Evolutionary conservation across 2,329 filamentous ascomycete genomes (phyloP).

Genomic region (Fusarium tanahbumbuense): DNA sequence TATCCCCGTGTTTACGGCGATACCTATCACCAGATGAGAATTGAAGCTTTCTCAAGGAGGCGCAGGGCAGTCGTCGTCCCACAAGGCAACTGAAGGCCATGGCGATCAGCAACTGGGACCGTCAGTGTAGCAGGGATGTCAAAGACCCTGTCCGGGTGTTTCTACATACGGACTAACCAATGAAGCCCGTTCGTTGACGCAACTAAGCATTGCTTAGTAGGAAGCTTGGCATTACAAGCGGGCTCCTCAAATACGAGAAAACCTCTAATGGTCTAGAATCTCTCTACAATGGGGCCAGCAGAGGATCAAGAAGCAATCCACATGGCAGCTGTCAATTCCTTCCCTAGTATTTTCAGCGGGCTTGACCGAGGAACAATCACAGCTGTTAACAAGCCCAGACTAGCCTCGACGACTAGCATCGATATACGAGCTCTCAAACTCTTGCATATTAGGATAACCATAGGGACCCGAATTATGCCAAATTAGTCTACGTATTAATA

Average conservation of each 20-base stretch:
- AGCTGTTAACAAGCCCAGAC: background rate
- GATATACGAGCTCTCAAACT: conserved; percentile 13
- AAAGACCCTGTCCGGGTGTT: conserved; percentile 21
- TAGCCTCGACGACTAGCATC: background rate
- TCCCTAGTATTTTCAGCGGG: background rate
- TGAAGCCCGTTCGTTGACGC: conserved; percentile 1
- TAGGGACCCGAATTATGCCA: conserved; percentile 5
- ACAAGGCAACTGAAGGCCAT: conserved; percentile 21
- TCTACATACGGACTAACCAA: conserved; percentile 28
- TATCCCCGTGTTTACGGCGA: background rate
- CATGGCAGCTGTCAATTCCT: conserved; percentile 18
- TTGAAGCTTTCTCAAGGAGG: conserved; percentile 19
- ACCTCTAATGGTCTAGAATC: conserved; percentile 25
- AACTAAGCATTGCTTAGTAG: conserved; percentile 14
- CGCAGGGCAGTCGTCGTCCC: conserved; percentile 11
- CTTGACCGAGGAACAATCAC: conserved; percentile 11
- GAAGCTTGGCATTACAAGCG: conserved; percentile 16
- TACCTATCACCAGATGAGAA: conserved; percentile 10
- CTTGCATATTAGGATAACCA: conserved; percentile 1
- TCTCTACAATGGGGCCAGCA: background rate
- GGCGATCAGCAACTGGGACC: conserved; percentile 27
- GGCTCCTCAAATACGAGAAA: conserved; percentile 24
- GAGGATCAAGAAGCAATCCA: conserved; percentile 8
- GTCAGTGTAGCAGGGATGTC: conserved; percentile 3
- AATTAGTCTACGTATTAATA: background rate